These are phyloP conservation scores for Aspergillus hiratsukae DNA, from an alignment of 2,329 filamentous ascomycete genomes.

Conservation along the genomic window DNA sequence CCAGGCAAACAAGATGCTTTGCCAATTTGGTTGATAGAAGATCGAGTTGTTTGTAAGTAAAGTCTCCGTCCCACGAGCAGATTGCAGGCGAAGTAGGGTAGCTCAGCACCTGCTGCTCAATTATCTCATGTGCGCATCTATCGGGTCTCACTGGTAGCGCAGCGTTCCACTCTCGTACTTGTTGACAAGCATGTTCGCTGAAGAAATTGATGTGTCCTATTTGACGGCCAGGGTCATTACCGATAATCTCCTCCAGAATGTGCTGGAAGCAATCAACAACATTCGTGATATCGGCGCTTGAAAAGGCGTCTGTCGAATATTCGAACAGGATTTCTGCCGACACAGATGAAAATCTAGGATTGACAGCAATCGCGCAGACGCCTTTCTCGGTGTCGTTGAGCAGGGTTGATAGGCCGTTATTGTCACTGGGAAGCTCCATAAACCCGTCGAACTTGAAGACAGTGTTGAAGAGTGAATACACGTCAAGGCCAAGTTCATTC, in stretches of 20 bases:
- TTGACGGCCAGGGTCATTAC: constrained; percentile 4
- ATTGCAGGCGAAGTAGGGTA: constrained; percentile 26
- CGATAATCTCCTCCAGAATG: constrained; percentile 26
- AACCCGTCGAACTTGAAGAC: constrained; percentile 20
- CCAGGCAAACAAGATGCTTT: constrained; percentile 32
- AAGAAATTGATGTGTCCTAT: constrained; percentile 30
- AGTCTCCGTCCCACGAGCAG: constrained; percentile 33
- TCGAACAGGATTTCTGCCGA: constrained; percentile 50
- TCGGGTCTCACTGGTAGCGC: constrained; percentile 24
- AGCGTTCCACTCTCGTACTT: constrained; percentile 33
- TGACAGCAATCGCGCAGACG: constrained; percentile 24
- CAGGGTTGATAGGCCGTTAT: background rate
- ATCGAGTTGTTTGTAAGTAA: constrained; percentile 36
- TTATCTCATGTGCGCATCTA: constrained; percentile 34
- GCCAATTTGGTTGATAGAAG: constrained; percentile 34
- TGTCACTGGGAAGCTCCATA: constrained; percentile 4
- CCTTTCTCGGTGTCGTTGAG: background rate
- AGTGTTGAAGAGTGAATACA: constrained; percentile 28
- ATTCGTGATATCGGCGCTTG: constrained; percentile 28
- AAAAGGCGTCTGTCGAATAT: constrained; percentile 49
- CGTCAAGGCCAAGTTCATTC: constrained; percentile 22
- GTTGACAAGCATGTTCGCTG: constrained; percentile 25
- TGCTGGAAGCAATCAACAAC: constrained; percentile 32
- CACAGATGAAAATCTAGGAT: constrained; percentile 22
- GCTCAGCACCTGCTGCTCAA: constrained; percentile 26